Percentiles rank a stretch among this genome's conserved stretches.
Evolutionary conservation across 1,284 basidiomycete genomes (phyloP).

Genomic region (Naganishia liquefaciens): DNA sequence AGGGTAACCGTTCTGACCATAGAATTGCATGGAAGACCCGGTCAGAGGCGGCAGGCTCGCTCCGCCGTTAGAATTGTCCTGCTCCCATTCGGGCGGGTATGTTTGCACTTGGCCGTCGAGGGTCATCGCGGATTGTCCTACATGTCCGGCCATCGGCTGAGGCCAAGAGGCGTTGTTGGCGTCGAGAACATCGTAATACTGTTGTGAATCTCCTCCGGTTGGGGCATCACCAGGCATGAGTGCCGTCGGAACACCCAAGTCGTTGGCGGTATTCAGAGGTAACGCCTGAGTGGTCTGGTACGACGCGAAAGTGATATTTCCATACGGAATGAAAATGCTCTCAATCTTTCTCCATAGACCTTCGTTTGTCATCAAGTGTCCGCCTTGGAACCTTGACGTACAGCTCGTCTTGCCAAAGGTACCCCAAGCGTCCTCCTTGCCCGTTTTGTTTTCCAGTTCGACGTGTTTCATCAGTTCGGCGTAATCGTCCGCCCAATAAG

Average conservation of each 20-base stretch:
- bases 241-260: conserved; percentile 13
- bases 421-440: conserved; percentile 55
- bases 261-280: conserved; percentile 17
- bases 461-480: conserved; percentile 77
- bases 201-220: conserved; percentile 7
- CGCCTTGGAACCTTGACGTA: conserved; percentile 83
- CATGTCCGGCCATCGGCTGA: conserved; percentile 6
- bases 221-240: conserved; percentile 8
- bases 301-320: conserved; percentile 60
- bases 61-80: not conserved
- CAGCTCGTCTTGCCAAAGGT: conserved; percentile 70
- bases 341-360: conserved; percentile 67
- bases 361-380: conserved; percentile 66
- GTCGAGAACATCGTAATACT: conserved; percentile 23
- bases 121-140: not conserved
- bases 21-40: conserved; percentile 21
- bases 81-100: conserved; percentile 22
- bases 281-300: conserved; percentile 61
- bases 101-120: conserved; percentile 17
- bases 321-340: conserved; percentile 92
- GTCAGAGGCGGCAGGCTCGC: conserved; percentile 13
- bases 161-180: conserved; percentile 11
- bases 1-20: conserved; percentile 22
- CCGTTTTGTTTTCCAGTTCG: conserved; percentile 60
- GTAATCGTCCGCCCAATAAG: conserved; percentile 76